Evolutionary conservation across 192 early-diverging fungal genomes (phyloP).

Genomic region (Funneliformis mosseae): DNA sequence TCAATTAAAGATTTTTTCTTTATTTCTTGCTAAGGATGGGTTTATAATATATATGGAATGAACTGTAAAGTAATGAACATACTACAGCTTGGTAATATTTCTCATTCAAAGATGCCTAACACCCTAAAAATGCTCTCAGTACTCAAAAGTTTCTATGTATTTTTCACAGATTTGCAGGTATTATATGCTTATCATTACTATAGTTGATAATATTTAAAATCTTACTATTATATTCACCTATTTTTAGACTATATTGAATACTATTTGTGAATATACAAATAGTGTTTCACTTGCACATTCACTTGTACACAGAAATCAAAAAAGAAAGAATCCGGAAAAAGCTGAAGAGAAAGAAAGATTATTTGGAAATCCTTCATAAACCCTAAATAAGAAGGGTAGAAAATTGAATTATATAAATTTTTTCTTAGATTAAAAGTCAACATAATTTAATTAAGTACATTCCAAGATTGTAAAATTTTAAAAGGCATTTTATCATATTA

Average conservation of each 20-base stretch:
- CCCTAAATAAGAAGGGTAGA: not conserved
- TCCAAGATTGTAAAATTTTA: too few species aligned
- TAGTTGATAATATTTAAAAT: conserved; percentile 2
- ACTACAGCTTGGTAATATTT: conserved; percentile 13
- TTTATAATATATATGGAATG: conserved; percentile 16
- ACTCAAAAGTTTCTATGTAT: conserved; percentile 25
- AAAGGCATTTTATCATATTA: too few species aligned
- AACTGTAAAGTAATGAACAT: conserved; percentile 31
- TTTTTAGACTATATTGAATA: conserved; percentile 13
- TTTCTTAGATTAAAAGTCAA: not conserved
- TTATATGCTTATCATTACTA: conserved; percentile 21
- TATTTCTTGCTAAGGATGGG: conserved; percentile 10
- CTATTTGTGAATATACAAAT: conserved; percentile 28
- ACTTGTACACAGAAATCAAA: conserved; percentile 18
- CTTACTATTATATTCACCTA: conserved; percentile 17
- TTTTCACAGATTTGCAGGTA: conserved; percentile 21
- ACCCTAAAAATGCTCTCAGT: conserved; percentile 12
- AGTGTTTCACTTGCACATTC: conserved; percentile 21
- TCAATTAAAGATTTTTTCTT: conserved; percentile 4
- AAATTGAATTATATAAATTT: not conserved
- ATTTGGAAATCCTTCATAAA: conserved; percentile 12
- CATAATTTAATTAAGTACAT: too few species aligned
- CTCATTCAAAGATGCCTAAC: conserved; percentile 18
- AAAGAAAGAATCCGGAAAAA: conserved; percentile 22
- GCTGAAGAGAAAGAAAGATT: not conserved